Evolutionary conservation across 1,139 yeast species (phyloP).

Genomic region (Saccharomyces hybrid): DNA sequence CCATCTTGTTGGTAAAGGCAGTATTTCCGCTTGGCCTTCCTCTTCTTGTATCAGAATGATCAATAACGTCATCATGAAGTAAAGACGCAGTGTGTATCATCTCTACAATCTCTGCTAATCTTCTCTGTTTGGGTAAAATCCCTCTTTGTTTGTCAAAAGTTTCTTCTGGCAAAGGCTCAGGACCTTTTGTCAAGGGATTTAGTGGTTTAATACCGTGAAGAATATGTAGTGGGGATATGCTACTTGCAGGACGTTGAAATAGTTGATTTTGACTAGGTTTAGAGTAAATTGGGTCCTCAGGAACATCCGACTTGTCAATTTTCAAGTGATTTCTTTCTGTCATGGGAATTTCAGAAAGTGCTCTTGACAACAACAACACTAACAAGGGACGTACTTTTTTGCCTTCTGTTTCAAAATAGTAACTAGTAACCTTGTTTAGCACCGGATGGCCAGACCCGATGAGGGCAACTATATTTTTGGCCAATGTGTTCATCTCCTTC

Average conservation of each 20-base stretch:
- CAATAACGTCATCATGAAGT: slow-evolving; percentile 95
- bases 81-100: slow-evolving; percentile 98
- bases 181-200: slow-evolving; percentile 78
- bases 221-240: slow-evolving; percentile 72
- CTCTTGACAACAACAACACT: slow-evolving; percentile 75
- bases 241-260: slow-evolving; percentile 32
- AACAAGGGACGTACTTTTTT: slow-evolving; percentile 90
- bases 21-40: slow-evolving; percentile 88
- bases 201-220: slow-evolving; percentile 88
- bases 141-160: slow-evolving; percentile 53
- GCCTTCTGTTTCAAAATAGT: slow-evolving; percentile 94
- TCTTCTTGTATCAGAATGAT: slow-evolving; percentile 81
- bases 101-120: slow-evolving; percentile 94
- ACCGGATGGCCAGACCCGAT: slow-evolving; percentile 94
- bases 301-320: slow-evolving; percentile 57
- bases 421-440: slow-evolving; percentile 78
- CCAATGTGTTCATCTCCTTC: slow-evolving; percentile 86
- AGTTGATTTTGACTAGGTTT: slow-evolving; percentile 17
- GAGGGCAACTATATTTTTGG: slow-evolving; percentile 74
- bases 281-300: slow-evolving; percentile 49
- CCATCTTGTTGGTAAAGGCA: slow-evolving; percentile 95
- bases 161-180: slow-evolving; percentile 52
- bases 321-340: slow-evolving; percentile 55
- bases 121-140: slow-evolving; percentile 85
- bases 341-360: slow-evolving; percentile 70